These are phyloP conservation scores for Primulina tabacum DNA, from an alignment of 257 asterid genomes.

Conservation along the genomic window DNA sequence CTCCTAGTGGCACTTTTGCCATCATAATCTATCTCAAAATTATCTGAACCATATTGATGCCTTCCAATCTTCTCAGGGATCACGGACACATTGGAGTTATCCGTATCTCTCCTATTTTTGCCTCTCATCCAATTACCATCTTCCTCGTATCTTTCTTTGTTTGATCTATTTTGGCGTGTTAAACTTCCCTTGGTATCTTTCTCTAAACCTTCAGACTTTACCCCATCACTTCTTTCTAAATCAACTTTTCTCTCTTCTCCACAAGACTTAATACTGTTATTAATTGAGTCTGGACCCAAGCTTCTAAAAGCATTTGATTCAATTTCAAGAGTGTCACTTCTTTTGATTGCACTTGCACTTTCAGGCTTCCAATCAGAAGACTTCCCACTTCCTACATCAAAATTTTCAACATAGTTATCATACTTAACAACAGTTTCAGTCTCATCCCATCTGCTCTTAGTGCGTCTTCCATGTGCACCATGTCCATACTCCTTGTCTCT, in stretches of 20 bases:
- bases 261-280: slow-evolving; percentile 41
- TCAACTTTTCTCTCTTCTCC: slow-evolving; percentile 63
- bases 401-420: slow-evolving; percentile 40
- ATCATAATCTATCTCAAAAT: slow-evolving; percentile 58
- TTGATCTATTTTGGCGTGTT: slow-evolving; percentile 38
- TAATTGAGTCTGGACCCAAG: slow-evolving; percentile 35
- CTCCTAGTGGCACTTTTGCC: slow-evolving; percentile 50
- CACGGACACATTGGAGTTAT: slow-evolving; percentile 42
- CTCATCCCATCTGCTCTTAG: slow-evolving; percentile 84
- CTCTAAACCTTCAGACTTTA: slow-evolving; percentile 47
- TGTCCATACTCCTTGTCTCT: slow-evolving; percentile 56
- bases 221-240: slow-evolving; percentile 56
- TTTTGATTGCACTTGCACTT: slow-evolving; percentile 45
- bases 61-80: slow-evolving; percentile 73
- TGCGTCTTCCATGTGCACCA: slow-evolving; percentile 51
- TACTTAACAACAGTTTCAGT: slow-evolving; percentile 34
- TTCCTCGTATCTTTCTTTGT: slow-evolving; percentile 58
- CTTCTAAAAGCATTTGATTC: slow-evolving; percentile 34
- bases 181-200: slow-evolving; percentile 46
- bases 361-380: slow-evolving; percentile 43
- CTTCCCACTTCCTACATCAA: slow-evolving; percentile 48
- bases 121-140: slow-evolving; percentile 44
- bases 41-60: slow-evolving; percentile 57
- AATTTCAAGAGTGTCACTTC: slow-evolving; percentile 34
- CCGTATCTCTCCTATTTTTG: slow-evolving; percentile 62